Conservation (phyloP, 192 early-diverging fungal genomes). For the Coemansia javaensis region DNA sequence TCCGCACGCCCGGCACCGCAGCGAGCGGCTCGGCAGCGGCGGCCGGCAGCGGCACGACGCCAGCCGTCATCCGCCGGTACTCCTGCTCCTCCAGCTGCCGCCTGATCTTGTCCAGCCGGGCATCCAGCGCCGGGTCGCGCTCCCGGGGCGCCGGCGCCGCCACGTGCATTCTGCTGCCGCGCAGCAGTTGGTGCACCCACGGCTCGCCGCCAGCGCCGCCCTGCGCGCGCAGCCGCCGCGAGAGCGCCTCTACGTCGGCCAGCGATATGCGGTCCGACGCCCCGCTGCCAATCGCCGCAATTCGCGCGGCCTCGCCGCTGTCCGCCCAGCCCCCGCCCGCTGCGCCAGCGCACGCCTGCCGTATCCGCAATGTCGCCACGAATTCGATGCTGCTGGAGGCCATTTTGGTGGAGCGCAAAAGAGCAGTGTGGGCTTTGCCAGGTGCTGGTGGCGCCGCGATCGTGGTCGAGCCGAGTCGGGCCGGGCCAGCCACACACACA, state of each 20-base stretch:
- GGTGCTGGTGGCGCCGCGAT: too few relatives aligned
- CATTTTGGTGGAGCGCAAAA: too few relatives aligned
- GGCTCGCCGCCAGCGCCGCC: background rate
- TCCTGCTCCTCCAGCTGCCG: conserved; percentile 38
- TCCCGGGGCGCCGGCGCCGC: conserved; percentile 10
- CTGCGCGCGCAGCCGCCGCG: conserved; percentile 6
- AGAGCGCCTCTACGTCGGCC: conserved; percentile 15
- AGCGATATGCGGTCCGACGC: conserved; percentile 8
- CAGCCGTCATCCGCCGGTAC: conserved; percentile 31
- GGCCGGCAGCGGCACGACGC: conserved; percentile 1
- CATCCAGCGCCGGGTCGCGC: conserved; percentile 37
- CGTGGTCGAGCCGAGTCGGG: too few relatives aligned
- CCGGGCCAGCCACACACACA: too few relatives aligned
- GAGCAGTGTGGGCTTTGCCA: too few relatives aligned
- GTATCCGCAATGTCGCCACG: too few relatives aligned
- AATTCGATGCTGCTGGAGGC: too few relatives aligned
- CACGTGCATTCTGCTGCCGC: conserved; percentile 29
- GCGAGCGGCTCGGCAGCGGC: conserved; percentile 3
- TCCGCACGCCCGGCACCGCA: conserved; percentile 36
- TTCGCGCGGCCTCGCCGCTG: too few relatives aligned
- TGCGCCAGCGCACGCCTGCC: too few relatives aligned
- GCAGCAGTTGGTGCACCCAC: conserved; percentile 35
- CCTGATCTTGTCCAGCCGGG: conserved; percentile 30
- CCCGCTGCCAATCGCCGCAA: too few relatives aligned
- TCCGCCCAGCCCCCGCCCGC: too few relatives aligned